Evolutionary conservation across 2,329 filamentous ascomycete species (phyloP).

Genomic region (Xylaria digitata): DNA sequence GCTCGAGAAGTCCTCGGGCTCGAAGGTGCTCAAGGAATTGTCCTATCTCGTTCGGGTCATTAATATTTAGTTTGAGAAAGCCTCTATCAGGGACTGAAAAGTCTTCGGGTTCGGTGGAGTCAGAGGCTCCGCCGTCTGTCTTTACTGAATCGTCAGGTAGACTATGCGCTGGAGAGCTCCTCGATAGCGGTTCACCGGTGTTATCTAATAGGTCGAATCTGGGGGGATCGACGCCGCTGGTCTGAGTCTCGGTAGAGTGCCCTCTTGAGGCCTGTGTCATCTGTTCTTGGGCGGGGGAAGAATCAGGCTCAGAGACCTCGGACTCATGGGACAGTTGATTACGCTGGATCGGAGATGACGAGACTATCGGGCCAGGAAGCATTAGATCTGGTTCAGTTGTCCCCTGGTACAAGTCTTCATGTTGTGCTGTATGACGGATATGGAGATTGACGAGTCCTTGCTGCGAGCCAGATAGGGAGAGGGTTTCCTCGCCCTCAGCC

Average conservation of each 20-base stretch:
- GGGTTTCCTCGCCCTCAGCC: conserved; percentile 9
- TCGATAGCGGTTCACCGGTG: conserved; percentile 6
- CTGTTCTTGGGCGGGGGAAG: conserved; percentile 9
- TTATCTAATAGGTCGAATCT: conserved; percentile 4
- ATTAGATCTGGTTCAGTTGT: background rate
- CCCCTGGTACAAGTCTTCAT: conserved; percentile 17
- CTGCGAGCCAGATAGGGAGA: conserved; percentile 16
- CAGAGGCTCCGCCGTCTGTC: conserved; percentile 18
- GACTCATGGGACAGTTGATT: conserved; percentile 1
- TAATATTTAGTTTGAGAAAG: conserved; percentile 30
- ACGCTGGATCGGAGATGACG: conserved; percentile 18
- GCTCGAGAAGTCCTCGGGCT: conserved; percentile 42
- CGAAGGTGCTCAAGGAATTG: conserved; percentile 44
- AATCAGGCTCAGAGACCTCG: background rate
- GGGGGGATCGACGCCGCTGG: background rate
- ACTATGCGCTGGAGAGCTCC: conserved; percentile 7
- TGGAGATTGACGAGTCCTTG: conserved; percentile 15
- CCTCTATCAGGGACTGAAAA: background rate
- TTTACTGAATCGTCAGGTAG: conserved; percentile 16
- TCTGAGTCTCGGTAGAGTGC: conserved; percentile 10
- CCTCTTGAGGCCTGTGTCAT: background rate
- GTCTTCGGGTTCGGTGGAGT: conserved; percentile 15
- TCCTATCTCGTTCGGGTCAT: conserved; percentile 32
- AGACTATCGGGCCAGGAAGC: conserved; percentile 11
- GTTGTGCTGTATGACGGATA: background rate